Conservation (phyloP, 139 green algal species). For the Pedinophyceae sp. region DNA sequence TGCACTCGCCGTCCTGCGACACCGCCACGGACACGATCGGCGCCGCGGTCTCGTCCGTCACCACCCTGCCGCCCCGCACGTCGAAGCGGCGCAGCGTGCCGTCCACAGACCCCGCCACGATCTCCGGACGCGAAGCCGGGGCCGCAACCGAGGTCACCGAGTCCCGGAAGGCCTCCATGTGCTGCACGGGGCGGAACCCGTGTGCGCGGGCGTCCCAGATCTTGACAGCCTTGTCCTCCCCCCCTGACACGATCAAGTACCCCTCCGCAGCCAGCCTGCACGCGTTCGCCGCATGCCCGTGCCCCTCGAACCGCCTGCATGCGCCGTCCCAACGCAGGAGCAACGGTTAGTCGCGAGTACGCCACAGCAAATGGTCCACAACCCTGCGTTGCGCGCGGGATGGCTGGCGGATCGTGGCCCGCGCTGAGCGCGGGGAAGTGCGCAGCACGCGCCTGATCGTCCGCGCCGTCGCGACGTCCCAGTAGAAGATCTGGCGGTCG, state of each 20-base stretch:
- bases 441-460: constrained; percentile 41
- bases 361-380: too few relatives aligned
- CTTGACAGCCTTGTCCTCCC: constrained; percentile 74
- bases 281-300: too few relatives aligned
- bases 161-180: constrained; percentile 65
- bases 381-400: too few relatives aligned
- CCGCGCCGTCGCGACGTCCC: constrained; percentile 71
- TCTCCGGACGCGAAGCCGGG: constrained; percentile 16
- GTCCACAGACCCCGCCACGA: constrained; percentile 69
- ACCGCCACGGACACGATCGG: constrained; percentile 38
- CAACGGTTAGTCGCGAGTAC: not conserved
- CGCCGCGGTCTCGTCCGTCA: constrained; percentile 49
- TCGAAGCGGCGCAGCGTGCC: constrained; percentile 74
- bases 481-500: constrained; percentile 74
- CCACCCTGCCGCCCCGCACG: constrained; percentile 42
- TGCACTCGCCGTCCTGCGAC: constrained; percentile 24
- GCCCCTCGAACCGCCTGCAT: too few relatives aligned
- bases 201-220: constrained; percentile 79
- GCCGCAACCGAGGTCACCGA: constrained; percentile 59
- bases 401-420: not conserved
- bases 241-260: constrained; percentile 57
- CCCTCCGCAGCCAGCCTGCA: constrained; percentile 22
- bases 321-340: not conserved
- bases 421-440: not conserved
- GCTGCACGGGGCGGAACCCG: constrained; percentile 58